phyloP scores from a whole-genome alignment of 805 yeast genomes.

The Barnettozyma pratensis region DNA sequence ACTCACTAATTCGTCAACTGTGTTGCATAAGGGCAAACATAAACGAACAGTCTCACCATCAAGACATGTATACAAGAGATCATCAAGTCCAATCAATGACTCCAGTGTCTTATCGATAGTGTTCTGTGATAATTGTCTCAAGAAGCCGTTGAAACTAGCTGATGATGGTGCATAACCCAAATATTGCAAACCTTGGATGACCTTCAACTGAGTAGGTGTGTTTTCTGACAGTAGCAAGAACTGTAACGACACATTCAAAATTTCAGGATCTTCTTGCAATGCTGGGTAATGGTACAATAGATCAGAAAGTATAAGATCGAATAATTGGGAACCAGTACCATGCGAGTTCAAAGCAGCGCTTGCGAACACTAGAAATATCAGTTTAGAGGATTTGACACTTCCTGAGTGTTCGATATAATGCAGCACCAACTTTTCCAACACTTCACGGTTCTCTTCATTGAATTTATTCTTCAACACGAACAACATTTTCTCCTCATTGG shows the following conservation, averaged over 20 bases:
- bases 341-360: neutral
- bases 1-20: neutral
- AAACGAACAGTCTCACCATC: neutral
- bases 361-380: neutral
- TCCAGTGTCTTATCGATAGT: neutral
- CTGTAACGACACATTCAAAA: neutral
- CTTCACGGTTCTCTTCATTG: neutral
- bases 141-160: neutral
- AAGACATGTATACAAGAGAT: neutral
- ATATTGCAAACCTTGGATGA: neutral
- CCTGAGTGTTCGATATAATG: slow-evolving; percentile 4
- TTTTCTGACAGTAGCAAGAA: neutral
- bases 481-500: slow-evolving; percentile 8
- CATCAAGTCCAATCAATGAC: slow-evolving; percentile 1
- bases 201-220: neutral
- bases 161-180: slow-evolving; percentile 2
- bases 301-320: neutral
- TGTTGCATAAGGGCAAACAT: neutral
- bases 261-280: neutral
- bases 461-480: slow-evolving; percentile 2
- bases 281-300: neutral
- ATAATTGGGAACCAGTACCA: neutral
- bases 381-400: neutral
- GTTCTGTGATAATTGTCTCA: neutral
- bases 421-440: neutral